Conservation (phyloP, 2,329 filamentous ascomycete species). For the Alternaria incomplexa region DNA sequence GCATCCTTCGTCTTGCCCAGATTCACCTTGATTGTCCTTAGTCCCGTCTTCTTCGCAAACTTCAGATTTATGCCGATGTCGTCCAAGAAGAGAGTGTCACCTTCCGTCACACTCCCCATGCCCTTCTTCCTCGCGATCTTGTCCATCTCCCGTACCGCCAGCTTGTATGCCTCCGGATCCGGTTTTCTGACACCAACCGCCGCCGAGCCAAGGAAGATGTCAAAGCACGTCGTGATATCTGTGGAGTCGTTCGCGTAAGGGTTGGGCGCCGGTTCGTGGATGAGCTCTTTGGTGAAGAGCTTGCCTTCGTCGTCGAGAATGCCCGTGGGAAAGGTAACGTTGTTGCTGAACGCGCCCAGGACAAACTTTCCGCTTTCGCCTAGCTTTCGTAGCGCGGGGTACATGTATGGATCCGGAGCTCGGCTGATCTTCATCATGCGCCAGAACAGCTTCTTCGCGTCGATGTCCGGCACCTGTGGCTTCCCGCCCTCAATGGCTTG, state of each 20-base stretch:
- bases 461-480: conserved; percentile 73
- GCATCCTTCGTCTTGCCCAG: conserved; percentile 80
- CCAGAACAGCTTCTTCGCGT: conserved; percentile 83
- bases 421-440: conserved; percentile 84
- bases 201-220: conserved; percentile 86
- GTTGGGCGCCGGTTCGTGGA: conserved; percentile 24
- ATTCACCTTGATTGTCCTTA: conserved; percentile 83
- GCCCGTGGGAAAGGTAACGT: conserved; percentile 79
- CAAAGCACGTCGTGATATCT: conserved; percentile 73
- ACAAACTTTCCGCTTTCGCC: conserved; percentile 48
- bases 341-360: conserved; percentile 87
- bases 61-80: conserved; percentile 95
- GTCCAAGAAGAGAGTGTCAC: conserved; percentile 85
- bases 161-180: conserved; percentile 78
- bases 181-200: conserved; percentile 90
- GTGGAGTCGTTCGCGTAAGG: conserved; percentile 35
- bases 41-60: conserved; percentile 73
- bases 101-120: conserved; percentile 60
- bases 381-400: conserved; percentile 77
- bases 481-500: conserved; percentile 29
- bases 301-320: conserved; percentile 68
- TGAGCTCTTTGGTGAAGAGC: conserved; percentile 46
- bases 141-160: conserved; percentile 72
- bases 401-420: conserved; percentile 83
- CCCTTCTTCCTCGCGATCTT: conserved; percentile 65